Conservation (phyloP, 140 eudicot species). For the Stevia rebaudiana region DNA sequence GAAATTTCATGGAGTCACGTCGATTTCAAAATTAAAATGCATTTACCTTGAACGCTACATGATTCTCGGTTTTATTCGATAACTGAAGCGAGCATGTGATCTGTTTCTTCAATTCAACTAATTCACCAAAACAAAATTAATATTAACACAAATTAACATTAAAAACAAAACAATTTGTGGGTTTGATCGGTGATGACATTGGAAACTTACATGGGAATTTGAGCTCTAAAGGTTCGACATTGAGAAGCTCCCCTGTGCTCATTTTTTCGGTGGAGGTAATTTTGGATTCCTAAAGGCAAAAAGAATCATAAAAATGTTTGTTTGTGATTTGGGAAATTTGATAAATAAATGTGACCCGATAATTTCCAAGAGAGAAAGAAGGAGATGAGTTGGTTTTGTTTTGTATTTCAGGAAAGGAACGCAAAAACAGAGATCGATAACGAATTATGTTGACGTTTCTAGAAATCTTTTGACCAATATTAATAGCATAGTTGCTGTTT, state of each 20-base stretch:
- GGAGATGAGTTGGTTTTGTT: slow-evolving; percentile 17
- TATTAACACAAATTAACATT: neutral
- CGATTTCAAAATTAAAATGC: neutral
- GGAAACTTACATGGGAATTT: slow-evolving; percentile 44
- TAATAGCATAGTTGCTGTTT: neutral
- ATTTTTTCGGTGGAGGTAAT: slow-evolving; percentile 17
- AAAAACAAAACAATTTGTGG: neutral
- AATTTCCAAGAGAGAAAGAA: slow-evolving; percentile 21
- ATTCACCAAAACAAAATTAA: slow-evolving; percentile 6
- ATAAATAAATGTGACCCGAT: slow-evolving; percentile 25
- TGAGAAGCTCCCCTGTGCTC: slow-evolving; percentile 50
- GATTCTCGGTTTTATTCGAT: slow-evolving; percentile 39
- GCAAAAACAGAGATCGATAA: slow-evolving; percentile 3
- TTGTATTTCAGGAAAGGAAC: neutral
- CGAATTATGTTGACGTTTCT: neutral
- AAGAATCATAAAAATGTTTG: slow-evolving; percentile 10
- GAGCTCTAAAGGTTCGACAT: slow-evolving; percentile 60
- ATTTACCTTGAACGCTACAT: slow-evolving; percentile 55
- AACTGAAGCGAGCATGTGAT: slow-evolving; percentile 41
- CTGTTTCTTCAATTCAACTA: slow-evolving; percentile 53
- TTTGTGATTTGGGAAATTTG: slow-evolving; percentile 6
- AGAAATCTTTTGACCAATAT: neutral
- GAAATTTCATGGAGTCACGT: neutral
- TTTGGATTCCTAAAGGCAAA: slow-evolving; percentile 1
- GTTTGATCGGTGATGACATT: slow-evolving; percentile 1